phyloP scores from a whole-genome alignment of 257 asterid species.

The Craterostigma plantagineum region DNA sequence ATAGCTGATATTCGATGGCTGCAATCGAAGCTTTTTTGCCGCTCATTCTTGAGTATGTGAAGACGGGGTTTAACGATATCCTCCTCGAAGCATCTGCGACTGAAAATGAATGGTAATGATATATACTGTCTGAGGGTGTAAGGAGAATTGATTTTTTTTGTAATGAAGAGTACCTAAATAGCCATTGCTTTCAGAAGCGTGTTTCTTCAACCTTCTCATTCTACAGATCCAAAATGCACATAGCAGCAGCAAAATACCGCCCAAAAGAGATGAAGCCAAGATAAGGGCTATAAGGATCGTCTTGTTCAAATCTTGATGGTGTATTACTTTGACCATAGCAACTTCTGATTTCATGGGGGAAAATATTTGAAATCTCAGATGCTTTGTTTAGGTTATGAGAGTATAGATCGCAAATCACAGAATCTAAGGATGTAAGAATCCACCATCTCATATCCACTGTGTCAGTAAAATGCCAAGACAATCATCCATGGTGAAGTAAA shows the following conservation, averaged over 20 bases:
- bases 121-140: too few relatives aligned
- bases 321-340: constrained; percentile 35
- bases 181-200: constrained; percentile 15
- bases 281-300: constrained; percentile 62
- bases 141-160: too few relatives aligned
- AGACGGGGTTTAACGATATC: constrained; percentile 36
- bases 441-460: too few relatives aligned
- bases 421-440: too few relatives aligned
- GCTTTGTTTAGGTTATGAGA: too few relatives aligned
- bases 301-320: constrained; percentile 72
- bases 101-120: too few relatives aligned
- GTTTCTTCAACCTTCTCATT: constrained; percentile 30
- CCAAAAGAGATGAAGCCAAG: constrained; percentile 60
- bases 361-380: too few relatives aligned
- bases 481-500: too few relatives aligned
- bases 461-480: too few relatives aligned
- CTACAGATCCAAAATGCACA: constrained; percentile 47
- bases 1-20: constrained; percentile 41
- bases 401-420: too few relatives aligned
- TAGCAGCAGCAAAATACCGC: constrained; percentile 31
- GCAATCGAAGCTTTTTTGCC: constrained; percentile 50
- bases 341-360: too few relatives aligned
- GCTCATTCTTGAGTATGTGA: constrained; percentile 25
- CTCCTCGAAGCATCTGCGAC: constrained; percentile 22
- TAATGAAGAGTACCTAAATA: constrained; percentile 23